phyloP scores from a whole-genome alignment of 352 stramenopile genomes.

The Phytophthora citricola region DNA sequence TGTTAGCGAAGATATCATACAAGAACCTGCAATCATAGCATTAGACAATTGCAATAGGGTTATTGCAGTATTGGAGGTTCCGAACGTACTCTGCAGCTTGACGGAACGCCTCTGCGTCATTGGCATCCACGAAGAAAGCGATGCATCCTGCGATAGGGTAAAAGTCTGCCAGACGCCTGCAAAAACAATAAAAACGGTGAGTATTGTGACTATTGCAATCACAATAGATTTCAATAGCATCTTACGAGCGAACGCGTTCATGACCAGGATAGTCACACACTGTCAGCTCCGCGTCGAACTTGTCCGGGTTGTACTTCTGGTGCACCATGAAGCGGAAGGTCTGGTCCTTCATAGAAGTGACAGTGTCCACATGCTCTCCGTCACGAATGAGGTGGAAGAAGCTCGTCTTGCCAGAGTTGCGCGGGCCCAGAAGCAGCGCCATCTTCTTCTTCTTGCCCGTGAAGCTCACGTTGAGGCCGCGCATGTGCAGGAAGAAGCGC shows the following conservation, averaged over 20 bases:
- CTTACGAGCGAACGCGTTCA: conserved; percentile 78
- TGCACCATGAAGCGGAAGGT: conserved; percentile 76
- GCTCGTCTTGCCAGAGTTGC: conserved; percentile 80
- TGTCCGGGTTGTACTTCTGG: conserved; percentile 66
- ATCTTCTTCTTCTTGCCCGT: conserved; percentile 81
- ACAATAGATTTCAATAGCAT: conserved; percentile 3
- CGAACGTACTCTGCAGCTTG: conserved; percentile 78
- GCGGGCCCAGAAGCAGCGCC: conserved; percentile 69
- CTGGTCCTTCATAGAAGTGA: conserved; percentile 87
- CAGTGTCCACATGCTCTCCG: conserved; percentile 70
- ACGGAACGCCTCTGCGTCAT: conserved; percentile 66
- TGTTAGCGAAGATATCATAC: conserved; percentile 88
- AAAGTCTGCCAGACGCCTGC: conserved; percentile 73
- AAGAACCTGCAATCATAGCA: conserved; percentile 54
- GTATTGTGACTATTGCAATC: too few species aligned
- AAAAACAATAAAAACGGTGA: conserved; percentile 7
- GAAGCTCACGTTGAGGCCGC: conserved; percentile 61
- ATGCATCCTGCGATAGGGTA: conserved; percentile 75
- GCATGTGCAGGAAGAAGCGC: conserved; percentile 76
- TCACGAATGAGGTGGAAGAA: conserved; percentile 85
- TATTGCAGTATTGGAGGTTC: background rate
- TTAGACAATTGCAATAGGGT: conserved; percentile 2
- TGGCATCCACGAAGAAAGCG: conserved; percentile 81
- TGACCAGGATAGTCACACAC: conserved; percentile 87
- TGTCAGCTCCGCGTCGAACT: conserved; percentile 74